These are phyloP conservation scores for Wickerhamomyces pijperi DNA, from an alignment of 805 yeast genomes.

Conservation along the genomic window DNA sequence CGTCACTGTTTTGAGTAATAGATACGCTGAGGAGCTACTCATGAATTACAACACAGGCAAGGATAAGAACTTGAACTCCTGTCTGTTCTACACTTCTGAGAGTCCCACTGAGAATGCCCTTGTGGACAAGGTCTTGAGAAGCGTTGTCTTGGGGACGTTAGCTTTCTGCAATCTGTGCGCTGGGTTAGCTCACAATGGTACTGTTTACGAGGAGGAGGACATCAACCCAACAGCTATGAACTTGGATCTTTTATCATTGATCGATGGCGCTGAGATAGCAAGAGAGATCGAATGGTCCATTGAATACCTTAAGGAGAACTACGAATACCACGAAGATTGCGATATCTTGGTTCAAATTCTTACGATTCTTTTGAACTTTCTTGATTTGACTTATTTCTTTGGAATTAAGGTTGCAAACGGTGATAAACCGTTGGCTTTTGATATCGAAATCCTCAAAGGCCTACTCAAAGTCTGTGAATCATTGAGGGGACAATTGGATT, in stretches of 20 bases:
- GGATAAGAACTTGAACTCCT: too few relatives aligned
- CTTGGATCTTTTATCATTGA: constrained; percentile 27
- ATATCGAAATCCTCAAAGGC: constrained; percentile 9
- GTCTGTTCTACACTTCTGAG: too few relatives aligned
- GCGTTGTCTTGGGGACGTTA: constrained; percentile 40
- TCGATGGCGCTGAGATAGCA: constrained; percentile 13
- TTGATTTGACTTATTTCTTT: constrained; percentile 11
- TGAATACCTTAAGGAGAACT: constrained; percentile 19
- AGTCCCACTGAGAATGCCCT: too few relatives aligned
- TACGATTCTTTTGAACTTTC: constrained; percentile 11
- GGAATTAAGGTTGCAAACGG: constrained; percentile 7
- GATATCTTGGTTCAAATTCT: constrained; percentile 11
- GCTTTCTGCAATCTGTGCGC: constrained; percentile 39
- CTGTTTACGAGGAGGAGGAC: constrained; percentile 68
- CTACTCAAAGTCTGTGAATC: constrained; percentile 3
- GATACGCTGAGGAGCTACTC: constrained; percentile 56
- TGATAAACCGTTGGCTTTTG: constrained; percentile 1
- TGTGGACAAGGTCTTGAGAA: constrained; percentile 39
- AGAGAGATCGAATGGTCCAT: constrained; percentile 23
- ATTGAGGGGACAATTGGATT: constrained; percentile 9
- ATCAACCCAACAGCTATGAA: constrained; percentile 55
- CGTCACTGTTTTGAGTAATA: constrained; percentile 68
- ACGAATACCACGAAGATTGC: constrained; percentile 11
- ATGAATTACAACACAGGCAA: constrained; percentile 29
- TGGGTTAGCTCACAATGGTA: constrained; percentile 41